phyloP scores from a whole-genome alignment of 495 filamentous ascomycete genomes.

The Xylaria intraflava region DNA sequence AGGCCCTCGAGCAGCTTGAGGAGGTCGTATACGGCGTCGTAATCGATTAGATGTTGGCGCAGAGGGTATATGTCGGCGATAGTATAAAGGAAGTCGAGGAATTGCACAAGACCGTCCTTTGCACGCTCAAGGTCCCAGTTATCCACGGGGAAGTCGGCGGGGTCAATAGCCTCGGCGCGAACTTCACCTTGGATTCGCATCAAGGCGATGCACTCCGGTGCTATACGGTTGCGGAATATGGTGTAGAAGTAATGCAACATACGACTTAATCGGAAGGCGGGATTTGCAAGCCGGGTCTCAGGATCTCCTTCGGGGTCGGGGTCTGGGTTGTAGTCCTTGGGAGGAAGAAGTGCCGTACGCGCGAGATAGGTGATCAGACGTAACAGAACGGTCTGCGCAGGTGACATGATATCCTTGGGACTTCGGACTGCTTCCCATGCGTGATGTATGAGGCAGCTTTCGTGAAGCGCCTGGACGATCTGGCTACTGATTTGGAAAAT shows the following conservation, averaged over 20 bases:
- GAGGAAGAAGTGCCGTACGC: conserved; percentile 37
- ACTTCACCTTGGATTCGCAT: conserved; percentile 92
- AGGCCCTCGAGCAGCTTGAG: conserved; percentile 78
- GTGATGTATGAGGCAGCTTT: conserved; percentile 80
- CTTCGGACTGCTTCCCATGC: conserved; percentile 86
- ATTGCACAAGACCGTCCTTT: conserved; percentile 79
- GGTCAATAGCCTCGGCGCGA: conserved; percentile 40
- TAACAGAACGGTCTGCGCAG: conserved; percentile 85
- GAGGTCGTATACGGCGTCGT: conserved; percentile 81
- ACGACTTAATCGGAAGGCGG: conserved; percentile 44
- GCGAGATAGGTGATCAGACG: conserved; percentile 86
- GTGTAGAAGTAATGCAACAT: conserved; percentile 85
- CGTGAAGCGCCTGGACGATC: conserved; percentile 85
- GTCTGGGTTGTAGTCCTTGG: conserved; percentile 51
- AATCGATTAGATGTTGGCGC: conserved; percentile 68
- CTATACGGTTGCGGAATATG: conserved; percentile 83
- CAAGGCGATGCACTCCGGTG: conserved; percentile 85
- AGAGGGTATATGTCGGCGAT: conserved; percentile 62
- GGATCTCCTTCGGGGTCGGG: conserved; percentile 40
- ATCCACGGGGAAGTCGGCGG: conserved; percentile 84
- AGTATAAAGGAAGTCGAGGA: conserved; percentile 89
- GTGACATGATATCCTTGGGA: conserved; percentile 90
- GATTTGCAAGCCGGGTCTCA: conserved; percentile 24
- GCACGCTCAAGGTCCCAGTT: conserved; percentile 94
- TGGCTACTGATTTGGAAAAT: conserved; percentile 95